A percentile compares a stretch with the other conserved stretches of the same genome.
Conservation (phyloP, 2,329 filamentous ascomycete species). For the Alternaria gaisen region DNA sequence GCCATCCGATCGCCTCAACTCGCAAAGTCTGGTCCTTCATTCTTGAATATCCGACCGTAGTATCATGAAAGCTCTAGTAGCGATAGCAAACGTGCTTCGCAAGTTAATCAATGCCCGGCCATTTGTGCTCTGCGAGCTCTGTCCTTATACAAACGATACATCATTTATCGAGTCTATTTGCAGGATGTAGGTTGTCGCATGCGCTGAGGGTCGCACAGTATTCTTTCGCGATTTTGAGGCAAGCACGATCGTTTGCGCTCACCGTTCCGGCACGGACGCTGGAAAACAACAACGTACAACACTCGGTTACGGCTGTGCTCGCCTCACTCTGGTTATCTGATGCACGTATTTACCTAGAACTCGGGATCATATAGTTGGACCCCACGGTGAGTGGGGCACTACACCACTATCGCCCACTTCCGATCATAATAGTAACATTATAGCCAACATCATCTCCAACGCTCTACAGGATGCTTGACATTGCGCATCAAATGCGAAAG, state of each 20-base stretch:
- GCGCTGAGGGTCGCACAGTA: neutral
- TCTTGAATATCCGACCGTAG: neutral
- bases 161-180: neutral
- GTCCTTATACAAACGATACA: neutral
- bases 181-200: neutral
- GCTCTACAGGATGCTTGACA: neutral
- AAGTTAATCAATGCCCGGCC: neutral
- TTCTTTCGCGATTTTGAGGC: neutral
- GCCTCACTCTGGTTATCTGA: constrained; percentile 5
- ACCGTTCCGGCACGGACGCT: constrained; percentile 28
- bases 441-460: neutral
- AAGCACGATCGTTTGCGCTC: neutral
- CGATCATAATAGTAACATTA: neutral
- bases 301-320: neutral
- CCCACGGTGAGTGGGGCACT: neutral
- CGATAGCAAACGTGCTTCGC: neutral
- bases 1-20: neutral
- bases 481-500: neutral
- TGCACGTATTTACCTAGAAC: neutral
- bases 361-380: neutral
- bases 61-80: neutral
- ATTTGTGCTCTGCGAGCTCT: neutral
- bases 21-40: neutral
- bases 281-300: constrained; percentile 16
- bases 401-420: neutral